Conservation (phyloP, 495 filamentous ascomycete species). For the Elasticomyces elasticus region DNA sequence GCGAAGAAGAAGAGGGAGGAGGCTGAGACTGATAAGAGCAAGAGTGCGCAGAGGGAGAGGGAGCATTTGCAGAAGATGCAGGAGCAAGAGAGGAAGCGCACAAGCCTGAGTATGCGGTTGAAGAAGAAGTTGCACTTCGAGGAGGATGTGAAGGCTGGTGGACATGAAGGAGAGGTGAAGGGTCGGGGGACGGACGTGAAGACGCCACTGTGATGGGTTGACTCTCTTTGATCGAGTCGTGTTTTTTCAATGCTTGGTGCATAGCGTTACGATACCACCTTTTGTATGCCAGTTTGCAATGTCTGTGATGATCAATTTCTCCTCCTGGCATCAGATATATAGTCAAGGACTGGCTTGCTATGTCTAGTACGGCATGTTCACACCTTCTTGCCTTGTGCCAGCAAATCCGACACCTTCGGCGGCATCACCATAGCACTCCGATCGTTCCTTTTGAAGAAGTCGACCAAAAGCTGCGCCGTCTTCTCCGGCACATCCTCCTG, state of each 20-base stretch:
- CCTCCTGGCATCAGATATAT: no score
- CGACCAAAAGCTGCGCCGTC: constrained; percentile 63
- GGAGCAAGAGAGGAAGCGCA: constrained; percentile 30
- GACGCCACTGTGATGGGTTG: no score
- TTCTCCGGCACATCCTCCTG: constrained; percentile 90
- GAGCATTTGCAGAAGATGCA: constrained; percentile 32
- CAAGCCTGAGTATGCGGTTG: constrained; percentile 25
- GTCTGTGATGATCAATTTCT: no score
- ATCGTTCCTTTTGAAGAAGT: constrained; percentile 88
- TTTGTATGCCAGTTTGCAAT: no score
- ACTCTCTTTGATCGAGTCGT: no score
- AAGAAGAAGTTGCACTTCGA: constrained; percentile 25
- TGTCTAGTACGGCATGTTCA: no score
- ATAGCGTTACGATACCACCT: no score
- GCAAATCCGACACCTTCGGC: constrained; percentile 68
- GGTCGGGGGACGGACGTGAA: not conserved
- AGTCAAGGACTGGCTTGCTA: no score
- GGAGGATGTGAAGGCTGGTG: constrained; percentile 7
- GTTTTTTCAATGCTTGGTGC: no score
- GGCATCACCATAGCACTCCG: constrained; percentile 73
- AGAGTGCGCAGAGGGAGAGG: constrained; percentile 42
- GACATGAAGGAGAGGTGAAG: not conserved
- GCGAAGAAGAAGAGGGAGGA: constrained; percentile 34
- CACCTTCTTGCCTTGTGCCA: constrained; percentile 37
- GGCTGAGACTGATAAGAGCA: constrained; percentile 38